Conservation (phyloP, 179 eudicot genomes). For the Spinacia oleracea region DNA sequence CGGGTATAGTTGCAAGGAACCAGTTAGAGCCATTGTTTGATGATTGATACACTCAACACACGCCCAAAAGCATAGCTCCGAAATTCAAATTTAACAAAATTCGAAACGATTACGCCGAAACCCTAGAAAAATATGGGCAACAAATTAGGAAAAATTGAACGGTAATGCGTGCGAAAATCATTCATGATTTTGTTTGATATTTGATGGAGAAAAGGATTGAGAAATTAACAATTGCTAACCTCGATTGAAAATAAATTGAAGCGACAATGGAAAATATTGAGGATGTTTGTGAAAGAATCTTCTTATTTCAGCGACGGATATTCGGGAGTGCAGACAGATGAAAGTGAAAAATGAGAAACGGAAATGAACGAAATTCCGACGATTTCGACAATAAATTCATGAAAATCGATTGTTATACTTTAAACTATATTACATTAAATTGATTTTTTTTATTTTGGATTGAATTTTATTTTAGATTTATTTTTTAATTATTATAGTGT, state of each 20-base stretch:
- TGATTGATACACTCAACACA: background rate
- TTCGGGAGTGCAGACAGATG: background rate
- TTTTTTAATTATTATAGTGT: no score
- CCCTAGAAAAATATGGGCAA: constrained; percentile 22
- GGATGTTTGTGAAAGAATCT: background rate
- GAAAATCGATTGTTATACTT: no score
- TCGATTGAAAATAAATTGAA: background rate
- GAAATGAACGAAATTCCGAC: background rate
- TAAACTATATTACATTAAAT: no score
- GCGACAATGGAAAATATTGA: background rate
- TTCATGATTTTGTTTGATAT: background rate
- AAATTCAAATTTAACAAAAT: background rate
- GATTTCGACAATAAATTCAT: no score
- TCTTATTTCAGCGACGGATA: background rate
- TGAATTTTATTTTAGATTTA: no score
- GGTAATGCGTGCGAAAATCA: background rate
- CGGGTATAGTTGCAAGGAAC: constrained; percentile 61
- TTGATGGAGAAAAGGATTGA: background rate
- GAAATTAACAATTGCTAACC: background rate
- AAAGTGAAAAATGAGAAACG: background rate
- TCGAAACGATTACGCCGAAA: background rate
- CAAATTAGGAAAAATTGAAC: background rate
- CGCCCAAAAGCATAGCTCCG: constrained; percentile 22
- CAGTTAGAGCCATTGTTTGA: constrained; percentile 50
- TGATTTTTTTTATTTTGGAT: no score